These are phyloP conservation scores for Ballota nigra DNA, from an alignment of 257 asterid genomes.

Conservation along the genomic window DNA sequence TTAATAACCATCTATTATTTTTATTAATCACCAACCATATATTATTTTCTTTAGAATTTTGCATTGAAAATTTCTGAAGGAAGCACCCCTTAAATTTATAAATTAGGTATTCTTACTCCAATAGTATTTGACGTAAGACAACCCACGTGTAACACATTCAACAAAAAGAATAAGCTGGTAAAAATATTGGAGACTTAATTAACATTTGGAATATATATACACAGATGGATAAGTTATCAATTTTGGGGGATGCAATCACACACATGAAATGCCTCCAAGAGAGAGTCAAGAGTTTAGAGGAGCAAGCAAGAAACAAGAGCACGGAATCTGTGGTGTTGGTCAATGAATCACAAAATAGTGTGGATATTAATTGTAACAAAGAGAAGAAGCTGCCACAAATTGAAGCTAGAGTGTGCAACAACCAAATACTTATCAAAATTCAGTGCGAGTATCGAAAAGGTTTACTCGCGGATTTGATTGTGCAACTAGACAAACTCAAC, in stretches of 20 bases:
- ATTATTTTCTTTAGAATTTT: too few relatives aligned
- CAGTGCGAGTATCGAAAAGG: conserved; percentile 15
- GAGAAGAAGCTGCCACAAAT: background rate
- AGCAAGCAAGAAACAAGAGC: conserved; percentile 10
- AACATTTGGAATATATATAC: too few relatives aligned
- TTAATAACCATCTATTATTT: too few relatives aligned
- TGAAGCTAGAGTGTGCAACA: background rate
- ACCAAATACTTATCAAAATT: background rate
- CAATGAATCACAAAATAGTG: background rate
- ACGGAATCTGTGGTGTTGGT: background rate
- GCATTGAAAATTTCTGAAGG: too few relatives aligned
- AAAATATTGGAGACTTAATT: too few relatives aligned
- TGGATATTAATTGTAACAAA: too few relatives aligned
- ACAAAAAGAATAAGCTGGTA: too few relatives aligned
- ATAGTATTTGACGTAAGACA: too few relatives aligned
- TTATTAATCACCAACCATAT: too few relatives aligned
- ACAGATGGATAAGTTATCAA: conserved; percentile 43
- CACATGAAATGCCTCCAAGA: conserved; percentile 40
- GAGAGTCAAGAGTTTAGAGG: conserved; percentile 32
- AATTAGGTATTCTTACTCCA: too few relatives aligned
- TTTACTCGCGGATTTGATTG: conserved; percentile 24
- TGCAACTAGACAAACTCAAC: conserved; percentile 39
- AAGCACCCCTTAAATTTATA: too few relatives aligned
- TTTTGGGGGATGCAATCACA: conserved; percentile 35
- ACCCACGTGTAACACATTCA: too few relatives aligned